Conservation (phyloP, 225 moss, liverwort and hornwort species). For the Pleurozium schreberi region DNA sequence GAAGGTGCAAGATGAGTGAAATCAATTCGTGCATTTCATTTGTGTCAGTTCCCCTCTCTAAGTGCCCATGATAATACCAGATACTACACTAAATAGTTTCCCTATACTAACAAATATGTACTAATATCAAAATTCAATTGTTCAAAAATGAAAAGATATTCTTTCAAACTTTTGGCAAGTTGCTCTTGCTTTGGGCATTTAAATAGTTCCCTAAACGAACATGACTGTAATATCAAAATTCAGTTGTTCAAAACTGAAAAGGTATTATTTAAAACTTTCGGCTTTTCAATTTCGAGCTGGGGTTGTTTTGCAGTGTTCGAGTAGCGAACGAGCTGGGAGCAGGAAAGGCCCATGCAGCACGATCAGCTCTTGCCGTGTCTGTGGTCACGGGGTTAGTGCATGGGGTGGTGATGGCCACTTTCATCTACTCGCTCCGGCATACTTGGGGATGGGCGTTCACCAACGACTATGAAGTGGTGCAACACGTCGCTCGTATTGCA, state of each 20-base stretch:
- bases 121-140: neutral
- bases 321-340: constrained; percentile 71
- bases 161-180: neutral
- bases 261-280: neutral
- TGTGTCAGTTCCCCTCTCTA: neutral
- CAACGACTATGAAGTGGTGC: constrained; percentile 45
- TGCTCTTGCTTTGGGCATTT: neutral
- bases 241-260: neutral
- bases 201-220: neutral
- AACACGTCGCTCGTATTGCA: constrained; percentile 22
- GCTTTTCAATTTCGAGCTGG: neutral
- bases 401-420: constrained; percentile 7
- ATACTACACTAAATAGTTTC: neutral
- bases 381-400: constrained; percentile 3
- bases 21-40: neutral
- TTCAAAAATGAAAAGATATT: neutral
- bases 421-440: constrained; percentile 22
- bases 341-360: constrained; percentile 31
- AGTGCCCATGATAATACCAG: neutral
- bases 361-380: constrained; percentile 24
- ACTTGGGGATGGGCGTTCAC: constrained; percentile 42
- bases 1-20: neutral
- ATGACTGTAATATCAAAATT: neutral
- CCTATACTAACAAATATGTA: too few species aligned
- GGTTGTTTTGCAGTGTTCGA: constrained; percentile 29